Evolutionary conservation across 768 basidiomycete species (phyloP), one percentile per base, ranked within the genome.

Genomic region (Rhizopogon sp.): DNA sequence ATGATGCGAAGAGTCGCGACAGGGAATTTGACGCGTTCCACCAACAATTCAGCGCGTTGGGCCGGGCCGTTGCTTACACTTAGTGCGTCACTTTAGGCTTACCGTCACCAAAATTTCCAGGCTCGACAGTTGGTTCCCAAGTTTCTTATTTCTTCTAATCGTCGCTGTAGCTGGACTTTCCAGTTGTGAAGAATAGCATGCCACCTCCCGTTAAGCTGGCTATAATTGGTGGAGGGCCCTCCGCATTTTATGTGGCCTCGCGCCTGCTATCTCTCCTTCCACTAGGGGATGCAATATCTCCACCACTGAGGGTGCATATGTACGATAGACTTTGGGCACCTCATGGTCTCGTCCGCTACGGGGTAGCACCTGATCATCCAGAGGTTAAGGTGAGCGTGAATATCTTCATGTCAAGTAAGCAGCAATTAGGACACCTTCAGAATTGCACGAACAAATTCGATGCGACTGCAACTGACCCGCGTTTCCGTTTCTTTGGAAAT

Each of bases 381-480:
- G 96, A 98, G 74, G 95, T 98, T 70, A 99, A 98, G 83, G 96
- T 63, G 51, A 52, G 56, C 41, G 33, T 43, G 16, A 31, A 14
- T 53, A 25, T 45, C 43, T 29, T 60, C 16, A 51, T 17, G 9
- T 54, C 2, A 50, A 42, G 47, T 55, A 20, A 41, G 49, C 53
- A 29, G 20, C 17, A 49, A 64, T 66, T 41, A 62, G 54, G 2
- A 14, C 9, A 20, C n/a, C 20, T 44, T 46, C 58, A 98, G 95
- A 98, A 98, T 70, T 97, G 94, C 72, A 93, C 88, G 22, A 84
- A 96, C 72, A 98, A 96, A 75, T 98, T 99, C 62, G 92, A 96
- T 64, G 74, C 78, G 28, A 79, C 85, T 1, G 90, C 93, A 0
- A 58, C 70, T n/a, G 94, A 98, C 64, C 74, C 82, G 0, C 83